phyloP scores from a whole-genome alignment of 257 asterid genomes.

The Solanum pimpinellifolium region DNA sequence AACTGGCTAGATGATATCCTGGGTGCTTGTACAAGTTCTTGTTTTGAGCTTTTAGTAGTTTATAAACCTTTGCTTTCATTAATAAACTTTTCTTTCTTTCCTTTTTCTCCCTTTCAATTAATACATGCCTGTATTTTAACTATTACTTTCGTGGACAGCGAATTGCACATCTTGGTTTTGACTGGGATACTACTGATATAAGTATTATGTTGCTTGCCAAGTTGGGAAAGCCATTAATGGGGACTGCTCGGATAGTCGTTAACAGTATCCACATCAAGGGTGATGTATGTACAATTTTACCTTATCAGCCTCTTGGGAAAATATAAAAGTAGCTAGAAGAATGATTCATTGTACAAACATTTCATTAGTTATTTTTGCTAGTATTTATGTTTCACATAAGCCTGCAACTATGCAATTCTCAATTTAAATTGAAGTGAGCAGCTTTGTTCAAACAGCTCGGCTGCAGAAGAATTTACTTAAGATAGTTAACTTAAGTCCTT shows the following conservation, averaged over 20 bases:
- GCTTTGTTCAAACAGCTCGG: background rate
- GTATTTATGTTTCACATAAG: background rate
- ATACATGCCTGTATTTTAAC: background rate
- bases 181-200: conserved; percentile 82
- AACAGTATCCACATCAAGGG: conserved; percentile 96
- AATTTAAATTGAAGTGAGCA: background rate
- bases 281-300: conserved; percentile 48
- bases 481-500: background rate
- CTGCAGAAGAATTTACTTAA: background rate
- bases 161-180: conserved; percentile 67
- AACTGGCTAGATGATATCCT: background rate
- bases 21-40: background rate
- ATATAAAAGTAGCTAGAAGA: background rate
- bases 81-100: background rate
- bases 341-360: background rate
- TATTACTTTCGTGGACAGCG: conserved; percentile 35
- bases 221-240: conserved; percentile 81
- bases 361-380: background rate
- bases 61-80: background rate
- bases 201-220: conserved; percentile 76
- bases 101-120: background rate
- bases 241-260: conserved; percentile 86
- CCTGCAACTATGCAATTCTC: background rate
- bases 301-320: background rate
- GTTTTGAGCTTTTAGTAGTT: background rate